A percentile compares a stretch with the other conserved stretches of the same genome.
Conservation (phyloP, 1,284 basidiomycete species). For the Cryptococcus jaspeensis region DNA sequence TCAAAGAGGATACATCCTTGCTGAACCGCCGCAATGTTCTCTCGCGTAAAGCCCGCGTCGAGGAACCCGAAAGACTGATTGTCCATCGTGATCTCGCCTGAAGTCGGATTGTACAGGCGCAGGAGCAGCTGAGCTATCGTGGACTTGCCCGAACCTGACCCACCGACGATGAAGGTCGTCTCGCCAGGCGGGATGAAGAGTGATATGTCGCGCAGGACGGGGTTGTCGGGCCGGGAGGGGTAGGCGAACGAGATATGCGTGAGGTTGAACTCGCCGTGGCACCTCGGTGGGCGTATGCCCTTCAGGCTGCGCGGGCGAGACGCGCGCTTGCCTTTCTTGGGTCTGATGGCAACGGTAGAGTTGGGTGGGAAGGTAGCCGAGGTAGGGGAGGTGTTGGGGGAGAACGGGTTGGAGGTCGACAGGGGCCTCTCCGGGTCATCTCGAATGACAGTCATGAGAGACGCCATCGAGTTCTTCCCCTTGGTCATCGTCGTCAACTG, state of each 20-base stretch:
- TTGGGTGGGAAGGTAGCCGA: slow-evolving; percentile 10
- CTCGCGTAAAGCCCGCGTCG: slow-evolving; percentile 69
- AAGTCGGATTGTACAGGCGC: slow-evolving; percentile 67
- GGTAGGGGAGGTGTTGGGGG: slow-evolving; percentile 12
- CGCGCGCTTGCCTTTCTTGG: slow-evolving; percentile 3
- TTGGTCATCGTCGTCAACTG: slow-evolving; percentile 74
- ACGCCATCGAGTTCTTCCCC: slow-evolving; percentile 79
- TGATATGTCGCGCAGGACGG: slow-evolving; percentile 53
- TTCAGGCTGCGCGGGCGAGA: slow-evolving; percentile 16
- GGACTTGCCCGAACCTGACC: slow-evolving; percentile 89
- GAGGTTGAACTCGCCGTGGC: slow-evolving; percentile 76
- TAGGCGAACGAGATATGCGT: slow-evolving; percentile 78
- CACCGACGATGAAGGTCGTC: slow-evolving; percentile 89
- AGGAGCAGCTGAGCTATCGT: slow-evolving; percentile 81
- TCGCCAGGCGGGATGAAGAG: slow-evolving; percentile 75
- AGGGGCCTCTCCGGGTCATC: slow-evolving; percentile 45
- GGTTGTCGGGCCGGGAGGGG: slow-evolving; percentile 64
- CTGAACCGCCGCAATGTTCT: slow-evolving; percentile 75
- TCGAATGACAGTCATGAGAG: slow-evolving; percentile 63
- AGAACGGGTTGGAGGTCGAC: slow-evolving; percentile 15
- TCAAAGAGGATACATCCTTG: slow-evolving; percentile 77
- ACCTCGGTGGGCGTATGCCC: slow-evolving; percentile 53
- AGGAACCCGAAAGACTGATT: slow-evolving; percentile 74
- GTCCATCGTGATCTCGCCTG: slow-evolving; percentile 72
- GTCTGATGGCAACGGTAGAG: background rate